phyloP scores from a whole-genome alignment of 768 basidiomycete species.

The Hirschioporus abietinus region DNA sequence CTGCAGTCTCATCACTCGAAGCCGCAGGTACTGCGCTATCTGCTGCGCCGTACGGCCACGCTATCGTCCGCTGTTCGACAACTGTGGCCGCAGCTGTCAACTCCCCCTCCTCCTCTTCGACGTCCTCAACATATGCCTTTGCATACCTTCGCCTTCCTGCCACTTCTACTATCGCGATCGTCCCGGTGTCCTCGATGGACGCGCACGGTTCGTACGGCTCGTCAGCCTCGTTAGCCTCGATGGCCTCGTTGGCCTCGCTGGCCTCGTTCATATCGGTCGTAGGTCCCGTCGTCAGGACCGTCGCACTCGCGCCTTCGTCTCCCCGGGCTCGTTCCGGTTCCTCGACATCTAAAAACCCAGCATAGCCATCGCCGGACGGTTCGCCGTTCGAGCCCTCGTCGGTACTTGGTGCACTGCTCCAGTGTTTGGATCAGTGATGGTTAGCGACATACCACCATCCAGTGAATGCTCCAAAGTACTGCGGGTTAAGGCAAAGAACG shows the following conservation, averaged over 20 bases:
- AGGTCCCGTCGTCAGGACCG: not conserved
- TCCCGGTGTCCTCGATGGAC: too few relatives aligned
- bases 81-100: too few relatives aligned
- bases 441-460: conserved; percentile 4
- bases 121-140: too few relatives aligned
- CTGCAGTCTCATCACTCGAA: too few relatives aligned
- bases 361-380: not conserved
- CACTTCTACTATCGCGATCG: too few relatives aligned
- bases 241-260: not conserved
- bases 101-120: too few relatives aligned
- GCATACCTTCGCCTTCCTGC: too few relatives aligned
- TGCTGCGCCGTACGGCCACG: too few relatives aligned
- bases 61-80: too few relatives aligned
- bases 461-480: not conserved
- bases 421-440: conserved; percentile 1
- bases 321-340: not conserved
- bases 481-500: conserved; percentile 8
- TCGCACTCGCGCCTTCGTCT: not conserved
- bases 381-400: conserved; percentile 2
- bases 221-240: not conserved
- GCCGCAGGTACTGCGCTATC: too few relatives aligned
- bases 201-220: too few relatives aligned
- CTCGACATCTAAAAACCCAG: not conserved
- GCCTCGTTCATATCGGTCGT: not conserved
- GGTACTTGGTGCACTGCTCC: not conserved